Conservation (phyloP, 805 yeast genomes). For the Candida qinlingensis region DNA sequence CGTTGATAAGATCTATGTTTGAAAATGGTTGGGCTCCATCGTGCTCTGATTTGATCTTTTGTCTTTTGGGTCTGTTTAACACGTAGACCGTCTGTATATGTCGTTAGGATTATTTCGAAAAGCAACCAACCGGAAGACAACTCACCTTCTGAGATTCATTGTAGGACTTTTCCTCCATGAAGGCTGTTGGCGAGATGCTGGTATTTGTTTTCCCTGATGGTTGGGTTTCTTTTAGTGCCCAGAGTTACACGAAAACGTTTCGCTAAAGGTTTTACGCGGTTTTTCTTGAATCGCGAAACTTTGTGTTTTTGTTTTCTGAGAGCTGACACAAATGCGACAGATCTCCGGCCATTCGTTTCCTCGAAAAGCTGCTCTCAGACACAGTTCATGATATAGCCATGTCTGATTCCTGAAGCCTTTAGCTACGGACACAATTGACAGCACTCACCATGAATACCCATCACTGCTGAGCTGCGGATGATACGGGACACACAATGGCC, state of each 20-base stretch:
- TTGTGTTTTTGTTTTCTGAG: neutral
- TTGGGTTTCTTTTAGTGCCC: neutral
- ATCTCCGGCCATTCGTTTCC: too few species aligned
- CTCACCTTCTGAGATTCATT: slow-evolving; percentile 11
- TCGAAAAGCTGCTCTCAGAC: too few species aligned
- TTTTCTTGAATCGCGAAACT: too few species aligned
- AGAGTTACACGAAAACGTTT: too few species aligned
- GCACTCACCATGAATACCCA: too few species aligned
- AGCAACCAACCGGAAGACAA: neutral
- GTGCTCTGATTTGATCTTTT: slow-evolving; percentile 1
- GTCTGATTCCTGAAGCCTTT: too few species aligned
- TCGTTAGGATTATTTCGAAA: neutral
- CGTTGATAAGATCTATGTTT: slow-evolving; percentile 4
- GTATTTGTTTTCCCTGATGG: neutral
- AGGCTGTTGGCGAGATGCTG: neutral
- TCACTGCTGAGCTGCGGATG: too few species aligned
- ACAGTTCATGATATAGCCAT: too few species aligned
- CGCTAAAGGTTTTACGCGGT: too few species aligned
- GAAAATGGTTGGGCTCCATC: neutral
- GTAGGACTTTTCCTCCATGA: slow-evolving; percentile 1
- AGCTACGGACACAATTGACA: too few species aligned
- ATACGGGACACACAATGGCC: too few species aligned
- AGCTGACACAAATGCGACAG: neutral
- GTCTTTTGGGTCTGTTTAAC: slow-evolving; percentile 11
- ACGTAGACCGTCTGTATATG: slow-evolving; percentile 18